Percentiles rank a stretch among this genome's conserved stretches.
Evolutionary conservation across 352 stramenopile genomes (phyloP).

Genomic region (Thraustotheca clavata): DNA sequence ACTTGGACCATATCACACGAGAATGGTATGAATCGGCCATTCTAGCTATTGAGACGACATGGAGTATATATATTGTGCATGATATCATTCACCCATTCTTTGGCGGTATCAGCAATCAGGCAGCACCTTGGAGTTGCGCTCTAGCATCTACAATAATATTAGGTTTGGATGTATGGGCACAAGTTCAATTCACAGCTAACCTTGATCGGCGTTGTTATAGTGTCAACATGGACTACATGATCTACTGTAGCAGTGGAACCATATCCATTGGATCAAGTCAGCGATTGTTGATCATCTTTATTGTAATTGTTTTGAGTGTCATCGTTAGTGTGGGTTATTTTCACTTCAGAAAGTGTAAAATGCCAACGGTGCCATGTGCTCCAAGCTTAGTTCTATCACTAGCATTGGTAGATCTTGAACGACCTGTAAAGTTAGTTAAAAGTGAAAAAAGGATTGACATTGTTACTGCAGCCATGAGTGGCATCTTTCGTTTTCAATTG

Average conservation of each 20-base stretch:
- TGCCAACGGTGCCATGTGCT: not conserved
- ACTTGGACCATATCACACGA: not conserved
- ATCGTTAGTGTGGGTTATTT: not conserved
- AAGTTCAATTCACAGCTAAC: not conserved
- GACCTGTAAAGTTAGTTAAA: no score
- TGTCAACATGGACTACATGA: not conserved
- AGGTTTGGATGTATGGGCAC: not conserved
- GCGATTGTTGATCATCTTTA: not conserved
- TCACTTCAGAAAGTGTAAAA: not conserved
- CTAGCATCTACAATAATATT: no score
- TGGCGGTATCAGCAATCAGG: not conserved
- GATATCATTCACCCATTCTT: not conserved
- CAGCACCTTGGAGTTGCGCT: no score
- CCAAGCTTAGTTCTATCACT: not conserved
- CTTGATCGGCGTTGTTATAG: not conserved
- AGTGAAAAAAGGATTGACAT: not conserved
- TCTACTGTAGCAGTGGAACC: not conserved
- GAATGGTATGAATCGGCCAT: not conserved
- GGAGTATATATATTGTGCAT: slow-evolving; percentile 1
- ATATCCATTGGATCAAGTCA: not conserved
- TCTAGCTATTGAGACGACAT: not conserved
- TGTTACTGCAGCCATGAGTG: not conserved
- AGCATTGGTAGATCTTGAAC: not conserved
- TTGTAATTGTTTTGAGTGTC: not conserved
- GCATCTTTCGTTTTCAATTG: not conserved